phyloP scores from a whole-genome alignment of 805 yeast genomes.

The Candida insectorum region DNA sequence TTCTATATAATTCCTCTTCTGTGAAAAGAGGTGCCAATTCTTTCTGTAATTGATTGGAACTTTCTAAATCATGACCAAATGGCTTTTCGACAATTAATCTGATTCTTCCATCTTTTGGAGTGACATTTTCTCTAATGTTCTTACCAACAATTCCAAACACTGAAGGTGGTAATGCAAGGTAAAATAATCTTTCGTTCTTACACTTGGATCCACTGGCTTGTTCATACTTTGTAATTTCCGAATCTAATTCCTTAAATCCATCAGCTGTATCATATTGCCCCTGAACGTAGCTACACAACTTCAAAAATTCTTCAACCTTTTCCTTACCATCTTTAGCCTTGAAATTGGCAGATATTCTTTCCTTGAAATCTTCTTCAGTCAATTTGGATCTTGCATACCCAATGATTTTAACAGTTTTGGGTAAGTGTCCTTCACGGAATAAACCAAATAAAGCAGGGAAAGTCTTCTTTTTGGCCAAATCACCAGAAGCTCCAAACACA shows the following conservation, averaged over 20 bases:
- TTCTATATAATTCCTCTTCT: conserved; percentile 91
- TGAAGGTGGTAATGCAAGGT: conserved; percentile 93
- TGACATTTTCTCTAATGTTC: conserved; percentile 64
- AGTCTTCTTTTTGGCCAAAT: conserved; percentile 91
- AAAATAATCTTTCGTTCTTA: conserved; percentile 77
- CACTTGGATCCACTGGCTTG: conserved; percentile 30
- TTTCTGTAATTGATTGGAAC: conserved; percentile 73
- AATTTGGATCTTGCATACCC: conserved; percentile 92
- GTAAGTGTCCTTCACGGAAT: conserved; percentile 63
- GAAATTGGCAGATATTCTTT: conserved; percentile 63
- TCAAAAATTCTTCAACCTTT: conserved; percentile 61
- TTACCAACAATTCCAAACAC: conserved; percentile 79
- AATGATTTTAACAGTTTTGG: conserved; percentile 65
- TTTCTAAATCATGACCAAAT: conserved; percentile 85
- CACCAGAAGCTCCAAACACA: conserved; percentile 95
- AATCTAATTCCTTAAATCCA: conserved; percentile 61
- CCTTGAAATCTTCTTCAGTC: conserved; percentile 60
- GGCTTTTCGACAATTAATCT: conserved; percentile 95
- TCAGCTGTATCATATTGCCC: conserved; percentile 81
- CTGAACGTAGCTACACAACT: conserved; percentile 61
- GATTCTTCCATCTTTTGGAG: conserved; percentile 61
- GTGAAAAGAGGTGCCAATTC: conserved; percentile 80
- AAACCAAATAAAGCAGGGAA: conserved; percentile 83
- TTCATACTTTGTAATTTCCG: conserved; percentile 60
- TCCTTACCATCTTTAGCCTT: conserved; percentile 37